A percentile compares a stretch with the other conserved stretches of the same genome.
These are phyloP conservation scores for Iris pallida DNA, from an alignment of 116 monocot species.

Conservation along the genomic window DNA sequence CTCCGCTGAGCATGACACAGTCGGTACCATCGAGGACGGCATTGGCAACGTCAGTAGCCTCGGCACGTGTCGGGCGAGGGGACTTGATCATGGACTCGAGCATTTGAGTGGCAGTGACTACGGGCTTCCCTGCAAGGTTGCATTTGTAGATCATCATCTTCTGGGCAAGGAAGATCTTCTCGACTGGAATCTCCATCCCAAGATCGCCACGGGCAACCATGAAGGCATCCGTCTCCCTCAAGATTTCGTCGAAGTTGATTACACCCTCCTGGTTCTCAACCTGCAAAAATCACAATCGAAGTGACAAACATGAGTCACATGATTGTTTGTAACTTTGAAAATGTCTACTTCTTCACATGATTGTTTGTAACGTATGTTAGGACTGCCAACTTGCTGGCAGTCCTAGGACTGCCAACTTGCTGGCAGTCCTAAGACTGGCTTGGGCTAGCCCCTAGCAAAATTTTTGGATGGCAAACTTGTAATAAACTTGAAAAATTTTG, in stretches of 20 bases:
- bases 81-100: slow-evolving; percentile 98
- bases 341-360: too few relatives aligned
- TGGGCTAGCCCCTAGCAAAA: too few relatives aligned
- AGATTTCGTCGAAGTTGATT: slow-evolving; percentile 85
- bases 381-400: too few relatives aligned
- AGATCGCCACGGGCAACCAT: slow-evolving; percentile 96
- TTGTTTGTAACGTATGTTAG: too few relatives aligned
- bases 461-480: too few relatives aligned
- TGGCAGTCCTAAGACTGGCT: too few relatives aligned
- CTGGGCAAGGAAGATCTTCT: slow-evolving; percentile 94
- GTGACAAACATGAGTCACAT: too few relatives aligned
- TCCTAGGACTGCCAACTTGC: too few relatives aligned
- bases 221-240: slow-evolving; percentile 72
- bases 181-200: slow-evolving; percentile 94
- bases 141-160: slow-evolving; percentile 99
- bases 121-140: slow-evolving; percentile 78
- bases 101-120: slow-evolving; percentile 93
- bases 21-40: slow-evolving; percentile 87
- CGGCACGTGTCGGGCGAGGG: slow-evolving; percentile 82
- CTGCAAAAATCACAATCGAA: slow-evolving; percentile 18
- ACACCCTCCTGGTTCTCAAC: slow-evolving; percentile 95
- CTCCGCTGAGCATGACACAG: slow-evolving; percentile 95
- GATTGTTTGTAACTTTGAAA: too few relatives aligned
- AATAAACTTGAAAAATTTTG: too few relatives aligned
- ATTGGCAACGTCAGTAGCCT: slow-evolving; percentile 88